Evolutionary conservation across 352 stramenopile genomes (phyloP).

Genomic region (Globisporangium echinulatum): DNA sequence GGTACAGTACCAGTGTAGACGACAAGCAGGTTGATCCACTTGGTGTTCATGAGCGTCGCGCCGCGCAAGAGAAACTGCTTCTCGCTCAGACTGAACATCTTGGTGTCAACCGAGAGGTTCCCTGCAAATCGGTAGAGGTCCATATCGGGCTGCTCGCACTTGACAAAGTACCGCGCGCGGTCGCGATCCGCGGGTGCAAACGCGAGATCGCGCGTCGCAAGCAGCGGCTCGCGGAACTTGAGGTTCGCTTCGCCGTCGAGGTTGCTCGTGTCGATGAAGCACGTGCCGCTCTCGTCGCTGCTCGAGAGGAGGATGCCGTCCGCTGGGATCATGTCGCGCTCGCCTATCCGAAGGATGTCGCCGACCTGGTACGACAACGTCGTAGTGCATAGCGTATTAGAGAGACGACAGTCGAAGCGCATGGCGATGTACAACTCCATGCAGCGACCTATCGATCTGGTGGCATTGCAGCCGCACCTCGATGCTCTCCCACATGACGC

Average conservation of each 20-base stretch:
- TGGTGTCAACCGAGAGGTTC: conserved; percentile 52
- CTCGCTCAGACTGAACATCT: conserved; percentile 61
- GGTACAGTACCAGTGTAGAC: conserved; percentile 49
- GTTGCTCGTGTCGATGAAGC: conserved; percentile 82
- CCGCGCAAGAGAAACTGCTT: conserved; percentile 73
- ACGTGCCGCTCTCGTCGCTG: conserved; percentile 72
- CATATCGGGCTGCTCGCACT: conserved; percentile 71
- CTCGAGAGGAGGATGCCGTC: conserved; percentile 89
- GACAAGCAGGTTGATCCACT: conserved; percentile 59
- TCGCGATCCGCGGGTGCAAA: conserved; percentile 28
- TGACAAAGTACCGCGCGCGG: conserved; percentile 53
- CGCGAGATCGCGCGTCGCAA: conserved; percentile 24
- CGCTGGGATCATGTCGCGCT: conserved; percentile 85
- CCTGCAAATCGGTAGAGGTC: conserved; percentile 76
- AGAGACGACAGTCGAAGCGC: no score
- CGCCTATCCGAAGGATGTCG: conserved; percentile 78
- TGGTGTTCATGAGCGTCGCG: conserved; percentile 77
- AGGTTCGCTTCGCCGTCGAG: conserved; percentile 77
- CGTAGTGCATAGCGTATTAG: no score
- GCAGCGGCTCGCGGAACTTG: conserved; percentile 52
- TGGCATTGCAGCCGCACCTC: conserved; percentile 24
- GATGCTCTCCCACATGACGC: conserved; percentile 68
- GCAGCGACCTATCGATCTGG: background rate
- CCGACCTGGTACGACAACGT: conserved; percentile 42
- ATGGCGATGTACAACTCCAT: no score